A percentile compares a stretch with the other conserved stretches of the same genome.
Evolutionary conservation across 2,329 filamentous ascomycete genomes (phyloP).

Genomic region (Colletotrichum siamense): DNA sequence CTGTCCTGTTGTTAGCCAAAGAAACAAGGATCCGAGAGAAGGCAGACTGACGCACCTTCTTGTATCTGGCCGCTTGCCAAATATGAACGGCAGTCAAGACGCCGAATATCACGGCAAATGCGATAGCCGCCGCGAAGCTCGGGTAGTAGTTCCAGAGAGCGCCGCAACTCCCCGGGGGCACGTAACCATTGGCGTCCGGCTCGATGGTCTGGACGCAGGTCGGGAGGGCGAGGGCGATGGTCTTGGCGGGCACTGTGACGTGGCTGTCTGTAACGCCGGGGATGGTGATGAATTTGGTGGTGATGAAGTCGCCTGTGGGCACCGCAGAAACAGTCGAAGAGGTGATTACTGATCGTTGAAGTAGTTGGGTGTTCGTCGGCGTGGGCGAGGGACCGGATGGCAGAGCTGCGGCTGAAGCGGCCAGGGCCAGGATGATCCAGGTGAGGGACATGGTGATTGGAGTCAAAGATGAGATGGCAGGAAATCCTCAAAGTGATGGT

Average conservation of each 20-base stretch:
- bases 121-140: conserved; percentile 32
- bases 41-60: conserved; percentile 25
- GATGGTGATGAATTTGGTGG: conserved; percentile 33
- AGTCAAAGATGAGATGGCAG: neutral
- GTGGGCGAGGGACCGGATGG: neutral
- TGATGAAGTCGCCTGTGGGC: conserved; percentile 27
- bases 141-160: conserved; percentile 39
- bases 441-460: neutral
- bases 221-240: conserved; percentile 34
- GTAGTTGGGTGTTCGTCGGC: neutral
- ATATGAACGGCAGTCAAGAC: conserved; percentile 21
- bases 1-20: neutral
- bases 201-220: conserved; percentile 40
- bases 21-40: too few relatives aligned
- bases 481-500: neutral
- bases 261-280: conserved; percentile 30
- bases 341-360: neutral
- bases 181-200: conserved; percentile 37
- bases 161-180: conserved; percentile 34
- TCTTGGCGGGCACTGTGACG: conserved; percentile 33
- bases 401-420: neutral
- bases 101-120: conserved; percentile 32
- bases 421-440: neutral
- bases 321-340: neutral
- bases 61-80: conserved; percentile 28